Evolutionary conservation across 768 basidiomycete genomes (phyloP).

Genomic region (Epithele typhae): DNA sequence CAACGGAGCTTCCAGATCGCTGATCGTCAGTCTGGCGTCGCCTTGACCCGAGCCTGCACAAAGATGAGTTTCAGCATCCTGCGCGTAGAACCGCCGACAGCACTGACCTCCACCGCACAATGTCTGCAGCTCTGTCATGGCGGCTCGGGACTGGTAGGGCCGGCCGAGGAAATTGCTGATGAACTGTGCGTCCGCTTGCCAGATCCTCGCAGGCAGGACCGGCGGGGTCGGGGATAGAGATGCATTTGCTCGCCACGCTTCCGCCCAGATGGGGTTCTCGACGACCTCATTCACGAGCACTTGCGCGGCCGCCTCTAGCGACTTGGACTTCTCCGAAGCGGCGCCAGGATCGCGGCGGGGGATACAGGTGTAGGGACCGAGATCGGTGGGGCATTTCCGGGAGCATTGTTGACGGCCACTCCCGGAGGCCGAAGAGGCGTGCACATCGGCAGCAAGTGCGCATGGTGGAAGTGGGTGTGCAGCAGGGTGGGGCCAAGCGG

Average conservation of each 20-base stretch:
- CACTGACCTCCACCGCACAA: constrained; percentile 34
- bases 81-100: no score
- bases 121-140: constrained; percentile 40
- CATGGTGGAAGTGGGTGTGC: constrained; percentile 64
- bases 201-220: constrained; percentile 35
- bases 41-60: no score
- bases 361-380: constrained; percentile 85
- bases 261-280: constrained; percentile 67
- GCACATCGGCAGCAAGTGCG: constrained; percentile 56
- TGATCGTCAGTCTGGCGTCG: no score
- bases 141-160: constrained; percentile 34
- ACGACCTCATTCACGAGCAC: constrained; percentile 66
- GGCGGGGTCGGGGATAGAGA: constrained; percentile 17
- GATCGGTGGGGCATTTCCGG: constrained; percentile 35
- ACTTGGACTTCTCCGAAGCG: constrained; percentile 60
- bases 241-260: constrained; percentile 51
- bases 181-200: constrained; percentile 53
- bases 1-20: constrained; percentile 46
- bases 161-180: constrained; percentile 41
- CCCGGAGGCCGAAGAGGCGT: constrained; percentile 58
- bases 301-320: constrained; percentile 62
- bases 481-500: constrained; percentile 68
- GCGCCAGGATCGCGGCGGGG: constrained; percentile 64
- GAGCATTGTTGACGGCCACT: constrained; percentile 26
- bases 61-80: no score